phyloP scores from a whole-genome alignment of 2,329 filamentous ascomycete genomes.

The Aureobasidium sp. region DNA sequence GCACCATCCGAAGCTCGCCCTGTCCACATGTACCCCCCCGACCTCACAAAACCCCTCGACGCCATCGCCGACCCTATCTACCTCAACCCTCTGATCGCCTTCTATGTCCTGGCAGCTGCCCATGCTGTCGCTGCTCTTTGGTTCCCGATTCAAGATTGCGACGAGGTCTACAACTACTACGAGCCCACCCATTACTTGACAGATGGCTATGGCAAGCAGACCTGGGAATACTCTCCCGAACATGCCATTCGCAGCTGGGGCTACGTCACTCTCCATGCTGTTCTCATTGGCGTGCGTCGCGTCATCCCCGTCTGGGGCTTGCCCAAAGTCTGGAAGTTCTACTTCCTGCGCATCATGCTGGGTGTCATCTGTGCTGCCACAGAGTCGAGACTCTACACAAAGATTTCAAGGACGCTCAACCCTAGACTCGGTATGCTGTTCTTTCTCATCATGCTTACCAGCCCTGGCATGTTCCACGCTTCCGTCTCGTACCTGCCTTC shows the following conservation, averaged over 20 bases:
- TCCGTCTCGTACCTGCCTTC: slow-evolving; percentile 82
- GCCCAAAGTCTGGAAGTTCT: slow-evolving; percentile 63
- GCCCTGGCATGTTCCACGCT: slow-evolving; percentile 89
- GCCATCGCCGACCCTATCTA: slow-evolving; percentile 3
- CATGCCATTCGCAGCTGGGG: slow-evolving; percentile 95
- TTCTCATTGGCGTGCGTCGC: slow-evolving; percentile 59
- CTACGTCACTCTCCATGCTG: slow-evolving; percentile 74
- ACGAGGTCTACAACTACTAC: slow-evolving; percentile 99
- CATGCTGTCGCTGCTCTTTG: slow-evolving; percentile 71
- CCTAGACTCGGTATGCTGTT: slow-evolving; percentile 81
- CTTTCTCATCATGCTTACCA: slow-evolving; percentile 66
- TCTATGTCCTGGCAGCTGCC: slow-evolving; percentile 70
- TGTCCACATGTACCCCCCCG: not conserved
- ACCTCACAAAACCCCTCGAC: slow-evolving; percentile 7
- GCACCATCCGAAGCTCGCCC: slow-evolving; percentile 2
- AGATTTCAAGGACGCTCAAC: slow-evolving; percentile 69
- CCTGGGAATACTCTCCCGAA: slow-evolving; percentile 96
- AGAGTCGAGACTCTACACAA: slow-evolving; percentile 74
- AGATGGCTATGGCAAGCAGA: slow-evolving; percentile 89
- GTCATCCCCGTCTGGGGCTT: slow-evolving; percentile 38
- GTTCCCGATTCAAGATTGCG: slow-evolving; percentile 93
- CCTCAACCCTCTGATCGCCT: slow-evolving; percentile 61
- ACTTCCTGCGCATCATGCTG: slow-evolving; percentile 70
- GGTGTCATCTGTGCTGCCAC: slow-evolving; percentile 71
- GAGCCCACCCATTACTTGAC: slow-evolving; percentile 91